Percentiles rank a stretch among this genome's conserved stretches.
Conservation (phyloP, 768 basidiomycete species). For the Termitomyces sp. region DNA sequence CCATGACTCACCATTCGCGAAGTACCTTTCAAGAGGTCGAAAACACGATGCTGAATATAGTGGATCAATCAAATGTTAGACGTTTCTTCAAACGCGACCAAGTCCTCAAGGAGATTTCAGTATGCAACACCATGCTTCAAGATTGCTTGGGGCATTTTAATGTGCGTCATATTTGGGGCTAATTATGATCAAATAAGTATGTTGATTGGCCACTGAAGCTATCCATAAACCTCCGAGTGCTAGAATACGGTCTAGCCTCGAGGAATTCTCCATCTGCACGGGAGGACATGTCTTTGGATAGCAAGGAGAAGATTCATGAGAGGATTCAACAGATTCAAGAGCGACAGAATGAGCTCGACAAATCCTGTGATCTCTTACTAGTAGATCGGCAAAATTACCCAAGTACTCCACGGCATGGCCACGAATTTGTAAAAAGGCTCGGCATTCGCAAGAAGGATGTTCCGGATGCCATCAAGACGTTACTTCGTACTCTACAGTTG, state of each 20-base stretch:
- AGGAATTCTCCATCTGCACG: not conserved
- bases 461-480: constrained; percentile 50
- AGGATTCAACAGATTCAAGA: constrained; percentile 9
- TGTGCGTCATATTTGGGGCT: constrained; percentile 18
- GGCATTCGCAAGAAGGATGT: constrained; percentile 38
- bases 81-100: constrained; percentile 73
- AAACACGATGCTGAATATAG: constrained; percentile 48
- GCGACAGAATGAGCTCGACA: constrained; percentile 35
- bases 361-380: constrained; percentile 24
- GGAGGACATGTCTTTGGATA: not conserved
- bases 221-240: constrained; percentile 1
- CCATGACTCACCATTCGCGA: not conserved
- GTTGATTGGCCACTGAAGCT: not conserved
- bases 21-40: constrained; percentile 40
- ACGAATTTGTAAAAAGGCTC: constrained; percentile 36
- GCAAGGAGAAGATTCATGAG: constrained; percentile 11
- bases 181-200: not conserved
- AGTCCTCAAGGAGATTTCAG: constrained; percentile 43
- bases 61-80: constrained; percentile 64
- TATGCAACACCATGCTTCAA: constrained; percentile 46
- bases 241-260: not conserved
- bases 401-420: constrained; percentile 30
- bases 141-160: constrained; percentile 55
- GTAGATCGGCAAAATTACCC: constrained; percentile 32
- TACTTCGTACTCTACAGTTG: constrained; percentile 41